Evolutionary conservation across 306 rosid genomes (phyloP).

Genomic region (Prunus mira): DNA sequence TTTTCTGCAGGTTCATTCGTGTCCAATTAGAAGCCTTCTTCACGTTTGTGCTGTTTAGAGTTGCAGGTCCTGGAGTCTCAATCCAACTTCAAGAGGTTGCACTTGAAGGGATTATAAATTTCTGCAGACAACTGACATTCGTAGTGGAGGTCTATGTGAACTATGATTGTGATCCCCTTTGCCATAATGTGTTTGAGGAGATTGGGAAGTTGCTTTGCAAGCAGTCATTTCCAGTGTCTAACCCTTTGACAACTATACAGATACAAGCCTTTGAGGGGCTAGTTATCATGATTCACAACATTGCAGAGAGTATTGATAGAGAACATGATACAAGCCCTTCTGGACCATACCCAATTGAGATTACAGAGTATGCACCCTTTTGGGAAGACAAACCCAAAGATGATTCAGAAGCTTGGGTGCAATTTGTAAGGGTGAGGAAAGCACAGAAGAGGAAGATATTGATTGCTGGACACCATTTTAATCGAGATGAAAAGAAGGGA

Average conservation of each 20-base stretch:
- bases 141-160: conserved; percentile 57
- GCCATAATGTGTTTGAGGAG: conserved; percentile 64
- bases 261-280: conserved; percentile 88
- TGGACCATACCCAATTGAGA: conserved; percentile 35
- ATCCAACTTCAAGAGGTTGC: conserved; percentile 84
- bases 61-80: conserved; percentile 44
- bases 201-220: conserved; percentile 79
- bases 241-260: conserved; percentile 51
- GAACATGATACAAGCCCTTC: conserved; percentile 41
- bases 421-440: conserved; percentile 56
- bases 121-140: conserved; percentile 80
- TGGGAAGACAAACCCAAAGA: conserved; percentile 63
- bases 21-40: conserved; percentile 85
- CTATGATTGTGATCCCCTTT: conserved; percentile 77
- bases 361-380: conserved; percentile 57
- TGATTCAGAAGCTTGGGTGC: conserved; percentile 52
- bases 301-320: conserved; percentile 74
- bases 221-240: conserved; percentile 54
- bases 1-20: conserved; percentile 52
- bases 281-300: conserved; percentile 63
- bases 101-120: conserved; percentile 75
- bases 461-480: conserved; percentile 81
- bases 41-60: conserved; percentile 50
- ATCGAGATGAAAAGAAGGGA: conserved; percentile 83
- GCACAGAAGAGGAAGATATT: conserved; percentile 62